Percentiles rank a stretch among this genome's conserved stretches.
Evolutionary conservation across 169 alveolate species (phyloP).

Genomic region (Babesia ovis): DNA sequence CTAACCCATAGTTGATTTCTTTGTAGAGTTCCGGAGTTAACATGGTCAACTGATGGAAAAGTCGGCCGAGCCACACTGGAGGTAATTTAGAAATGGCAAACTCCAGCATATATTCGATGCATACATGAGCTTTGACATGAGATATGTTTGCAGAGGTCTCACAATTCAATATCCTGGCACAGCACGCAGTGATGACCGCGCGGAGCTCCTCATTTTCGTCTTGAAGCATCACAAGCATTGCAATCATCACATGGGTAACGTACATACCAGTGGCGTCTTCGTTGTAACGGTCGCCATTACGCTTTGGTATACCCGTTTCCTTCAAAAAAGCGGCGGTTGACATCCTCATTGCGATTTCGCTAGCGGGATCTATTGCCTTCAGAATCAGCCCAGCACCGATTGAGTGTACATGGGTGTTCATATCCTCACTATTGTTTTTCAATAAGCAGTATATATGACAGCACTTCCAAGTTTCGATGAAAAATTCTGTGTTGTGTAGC

Average conservation of each 20-base stretch:
- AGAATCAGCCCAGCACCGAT: slow-evolving; percentile 19
- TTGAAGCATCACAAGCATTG: slow-evolving; percentile 25
- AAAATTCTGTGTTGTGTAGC: slow-evolving; percentile 12
- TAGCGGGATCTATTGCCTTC: slow-evolving; percentile 25
- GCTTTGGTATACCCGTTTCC: neutral
- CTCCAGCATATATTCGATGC: slow-evolving; percentile 19
- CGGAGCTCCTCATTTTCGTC: slow-evolving; percentile 40
- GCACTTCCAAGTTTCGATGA: slow-evolving; percentile 23
- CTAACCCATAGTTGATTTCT: slow-evolving; percentile 16
- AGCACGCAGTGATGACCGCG: neutral
- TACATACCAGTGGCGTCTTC: slow-evolving; percentile 7
- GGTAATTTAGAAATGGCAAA: neutral
- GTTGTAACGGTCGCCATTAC: neutral
- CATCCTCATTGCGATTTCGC: slow-evolving; percentile 10
- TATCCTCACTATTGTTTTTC: neutral
- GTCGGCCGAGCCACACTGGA: slow-evolving; percentile 2
- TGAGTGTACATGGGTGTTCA: neutral
- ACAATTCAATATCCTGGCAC: neutral
- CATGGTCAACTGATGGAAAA: slow-evolving; percentile 37
- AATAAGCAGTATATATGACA: slow-evolving; percentile 16
- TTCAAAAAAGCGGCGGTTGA: neutral
- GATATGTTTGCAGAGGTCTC: neutral
- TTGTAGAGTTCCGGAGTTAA: slow-evolving; percentile 23
- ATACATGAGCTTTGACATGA: neutral
- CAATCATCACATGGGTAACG: slow-evolving; percentile 5